Base-by-base conservation (phyloP, 139 green algal species). In the Chlamydomonas applanata region DNA sequence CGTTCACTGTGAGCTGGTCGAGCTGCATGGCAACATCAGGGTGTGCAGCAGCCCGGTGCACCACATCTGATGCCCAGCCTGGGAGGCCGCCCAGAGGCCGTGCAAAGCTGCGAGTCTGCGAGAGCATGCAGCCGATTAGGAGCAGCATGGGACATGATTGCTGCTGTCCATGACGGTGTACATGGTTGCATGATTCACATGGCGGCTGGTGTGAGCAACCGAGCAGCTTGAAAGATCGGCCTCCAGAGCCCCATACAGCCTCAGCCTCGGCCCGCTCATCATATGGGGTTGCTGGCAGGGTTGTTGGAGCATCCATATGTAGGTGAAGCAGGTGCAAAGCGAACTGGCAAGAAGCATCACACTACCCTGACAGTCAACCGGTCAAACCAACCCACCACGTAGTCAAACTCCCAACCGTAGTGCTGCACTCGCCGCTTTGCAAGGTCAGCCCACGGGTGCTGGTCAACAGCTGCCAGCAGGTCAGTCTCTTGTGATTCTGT, bases 1-100 rank as follows among this genome's bases (percentile, higher is more conserved):
- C 93, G 73, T 99, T 99, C 14, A 95, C 89, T 0, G 95, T 98
- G 32, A 97, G 60, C 73, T 84, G 79, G 68, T 84, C 79, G 16
- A 84, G 16, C 9, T 19, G 24, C 34, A 20, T 11, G 64, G 45
- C 7, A 1, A 57, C 20, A 32, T 11, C 16, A 16, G 64, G 64
- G 33, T 52, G 52, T 33, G 3, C 5, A 62, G 25, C 25, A 11
- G 53, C 53, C 4, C 73, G 54, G 13, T 27, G 34, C 34, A 71
- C 75, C 52, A 85, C 61, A 49, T 3, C 35, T 1, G 49, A 30
- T 1, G 54, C 70, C 76, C 76, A 82, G 19, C 36, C 0, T 1
- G 79, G 79, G 34, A 85, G 46, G 9, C 74, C 71, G 2, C 71
- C 80, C 35, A 82, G 46, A 27, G 66, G 52, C 29, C 19, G 9